phyloP scores from a whole-genome alignment of 495 filamentous ascomycete species.

The Xylaria bambusicola region DNA sequence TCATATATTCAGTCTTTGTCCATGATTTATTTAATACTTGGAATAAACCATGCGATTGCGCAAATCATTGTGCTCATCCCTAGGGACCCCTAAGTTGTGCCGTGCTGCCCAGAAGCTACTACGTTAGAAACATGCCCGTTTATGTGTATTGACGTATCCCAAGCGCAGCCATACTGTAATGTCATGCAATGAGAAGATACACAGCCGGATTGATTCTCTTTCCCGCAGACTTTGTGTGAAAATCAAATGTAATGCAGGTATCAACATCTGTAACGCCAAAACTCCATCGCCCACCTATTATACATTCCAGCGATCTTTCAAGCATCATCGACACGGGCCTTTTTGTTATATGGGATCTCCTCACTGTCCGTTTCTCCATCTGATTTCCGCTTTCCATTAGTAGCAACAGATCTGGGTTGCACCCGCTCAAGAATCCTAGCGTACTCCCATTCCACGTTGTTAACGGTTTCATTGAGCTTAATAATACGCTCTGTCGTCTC shows the following conservation, averaged over 20 bases:
- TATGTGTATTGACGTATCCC: too few species aligned
- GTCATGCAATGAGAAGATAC: too few species aligned
- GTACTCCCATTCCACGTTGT: conserved; percentile 81
- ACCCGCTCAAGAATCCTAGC: conserved; percentile 58
- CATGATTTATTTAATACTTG: background rate
- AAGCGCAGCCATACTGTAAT: too few species aligned
- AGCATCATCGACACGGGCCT: conserved; percentile 34
- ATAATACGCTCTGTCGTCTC: conserved; percentile 74
- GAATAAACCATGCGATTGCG: background rate
- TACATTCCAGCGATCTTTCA: background rate
- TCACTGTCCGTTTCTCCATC: conserved; percentile 15
- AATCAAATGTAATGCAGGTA: conserved; percentile 22
- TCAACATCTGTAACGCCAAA: too few species aligned
- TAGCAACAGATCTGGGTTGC: conserved; percentile 20
- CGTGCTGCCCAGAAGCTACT: background rate
- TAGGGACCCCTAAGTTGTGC: background rate
- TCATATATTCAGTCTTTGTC: background rate
- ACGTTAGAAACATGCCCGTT: background rate
- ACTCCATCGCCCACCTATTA: too few species aligned
- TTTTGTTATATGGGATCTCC: conserved; percentile 33
- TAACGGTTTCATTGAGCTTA: conserved; percentile 77
- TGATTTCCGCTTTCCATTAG: conserved; percentile 31
- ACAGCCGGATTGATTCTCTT: too few species aligned
- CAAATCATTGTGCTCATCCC: background rate
- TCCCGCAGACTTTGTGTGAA: too few species aligned